Conservation (phyloP, 495 filamentous ascomycete genomes). For the Penicillium bialowiezense region DNA sequence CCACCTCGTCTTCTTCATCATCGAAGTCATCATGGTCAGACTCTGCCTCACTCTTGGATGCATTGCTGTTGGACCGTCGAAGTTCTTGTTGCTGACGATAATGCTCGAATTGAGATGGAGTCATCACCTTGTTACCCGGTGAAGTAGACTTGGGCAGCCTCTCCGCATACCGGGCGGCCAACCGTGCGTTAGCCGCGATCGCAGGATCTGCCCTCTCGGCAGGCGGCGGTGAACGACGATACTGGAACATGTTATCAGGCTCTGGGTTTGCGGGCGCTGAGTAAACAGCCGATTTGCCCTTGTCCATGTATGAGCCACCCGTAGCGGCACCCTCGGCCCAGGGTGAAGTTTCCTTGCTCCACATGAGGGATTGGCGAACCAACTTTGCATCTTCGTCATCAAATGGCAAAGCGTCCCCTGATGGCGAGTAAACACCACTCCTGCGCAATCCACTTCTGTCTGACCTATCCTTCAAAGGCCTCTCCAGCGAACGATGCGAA, state of each 20-base stretch:
- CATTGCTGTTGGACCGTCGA: conserved; percentile 48
- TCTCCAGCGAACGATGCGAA: conserved; percentile 37
- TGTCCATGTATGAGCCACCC: conserved; percentile 49
- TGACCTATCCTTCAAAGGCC: conserved; percentile 19
- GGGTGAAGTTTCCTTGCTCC: conserved; percentile 34
- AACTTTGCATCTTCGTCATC: conserved; percentile 70
- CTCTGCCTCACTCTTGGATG: conserved; percentile 44
- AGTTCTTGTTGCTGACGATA: conserved; percentile 79
- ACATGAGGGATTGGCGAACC: conserved; percentile 57
- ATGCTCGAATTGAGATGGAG: conserved; percentile 79
- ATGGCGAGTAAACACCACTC: conserved; percentile 42
- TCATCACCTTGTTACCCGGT: conserved; percentile 75
- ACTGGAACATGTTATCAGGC: conserved; percentile 18
- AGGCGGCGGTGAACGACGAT: conserved; percentile 23
- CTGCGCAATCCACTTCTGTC: conserved; percentile 45
- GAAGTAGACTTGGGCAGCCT: conserved; percentile 37
- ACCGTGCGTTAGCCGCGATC: conserved; percentile 53
- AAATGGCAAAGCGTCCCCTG: conserved; percentile 41
- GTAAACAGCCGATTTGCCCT: conserved; percentile 16
- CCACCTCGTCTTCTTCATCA: conserved; percentile 82
- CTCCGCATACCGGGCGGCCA: conserved; percentile 50
- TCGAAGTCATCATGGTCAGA: conserved; percentile 60
- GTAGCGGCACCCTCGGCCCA: conserved; percentile 25
- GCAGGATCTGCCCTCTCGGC: conserved; percentile 48
- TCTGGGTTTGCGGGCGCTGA: conserved; percentile 12